Base-by-base conservation (phyloP, 1,139 yeast genomes). In the Suhomyces bribrorum region DNA sequence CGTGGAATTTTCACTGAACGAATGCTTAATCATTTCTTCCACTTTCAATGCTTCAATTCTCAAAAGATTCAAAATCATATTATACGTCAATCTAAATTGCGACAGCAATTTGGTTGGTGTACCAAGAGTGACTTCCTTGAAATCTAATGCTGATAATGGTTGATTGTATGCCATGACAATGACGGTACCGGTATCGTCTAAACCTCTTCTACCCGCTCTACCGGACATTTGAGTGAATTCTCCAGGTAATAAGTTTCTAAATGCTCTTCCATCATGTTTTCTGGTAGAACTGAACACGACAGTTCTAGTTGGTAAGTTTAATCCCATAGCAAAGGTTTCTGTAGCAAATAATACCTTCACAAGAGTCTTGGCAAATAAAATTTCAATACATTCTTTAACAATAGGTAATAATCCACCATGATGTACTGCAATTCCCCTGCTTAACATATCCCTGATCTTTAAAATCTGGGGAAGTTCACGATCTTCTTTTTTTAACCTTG, bases 151-250 rank as follows among this genome's bases (percentile, higher is more conserved):
- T 4, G 77, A 71, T 16, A 85, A 65, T 0, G 95, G 89, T 20
- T 83, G 83, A 34, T 79, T 81, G 52, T 83, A 86, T 2, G 94
- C 76, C 95, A 92, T 88, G 17, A 90, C 81, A 43, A 94, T 89
- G n/a, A 94, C 98, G 0, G 96, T 90, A 53, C 98, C 98, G 1
- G 87, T 87, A 20, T 81, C 70, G 69, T 92, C 98, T 47, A 92
- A 69, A 31, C 98, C 98, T 73, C 98, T 83, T 66, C 98, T 82
- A 48, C 98, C 98, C 2, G 98, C 98, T 64, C 98, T 79, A 37
- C 98, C 98, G 0, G 97, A 90, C 98, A 94, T 92, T 64, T 92
- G 98, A 1, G 97, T 94, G 59, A 90, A 92, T 59, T 92, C 98
- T 32, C 98, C 98, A 0, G 98, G 96, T 8, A 85, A 71, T 44